phyloP scores from a whole-genome alignment of 208 protist genomes.

The Trypanosoma caninum region DNA sequence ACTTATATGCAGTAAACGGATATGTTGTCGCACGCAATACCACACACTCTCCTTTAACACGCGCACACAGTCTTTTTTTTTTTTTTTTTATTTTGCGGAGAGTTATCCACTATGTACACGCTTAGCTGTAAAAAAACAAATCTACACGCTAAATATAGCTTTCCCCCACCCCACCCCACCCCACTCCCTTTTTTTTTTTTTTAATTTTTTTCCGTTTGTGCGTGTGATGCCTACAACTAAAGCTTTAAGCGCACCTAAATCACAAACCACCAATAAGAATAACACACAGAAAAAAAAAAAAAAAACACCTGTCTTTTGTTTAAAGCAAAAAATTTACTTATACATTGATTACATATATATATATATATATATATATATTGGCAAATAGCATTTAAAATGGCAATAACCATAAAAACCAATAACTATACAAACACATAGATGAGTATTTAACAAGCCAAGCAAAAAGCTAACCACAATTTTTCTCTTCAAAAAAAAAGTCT shows the following conservation, averaged over 20 bases:
- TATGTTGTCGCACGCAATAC: no score
- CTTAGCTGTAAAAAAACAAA: no score
- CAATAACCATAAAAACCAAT: background rate
- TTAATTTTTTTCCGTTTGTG: no score
- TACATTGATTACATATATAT: conserved; percentile 9
- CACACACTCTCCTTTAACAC: no score
- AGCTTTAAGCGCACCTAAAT: no score
- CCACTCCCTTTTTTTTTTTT: background rate
- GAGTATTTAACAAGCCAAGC: background rate
- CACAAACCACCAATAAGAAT: background rate
- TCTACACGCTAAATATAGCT: no score
- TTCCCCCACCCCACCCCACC: background rate
- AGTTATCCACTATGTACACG: no score
- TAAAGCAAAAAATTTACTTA: background rate
- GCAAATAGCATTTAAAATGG: background rate
- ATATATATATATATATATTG: conserved; percentile 5
- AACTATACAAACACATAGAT: background rate
- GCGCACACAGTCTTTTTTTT: no score
- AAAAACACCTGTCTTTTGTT: background rate
- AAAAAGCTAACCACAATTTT: background rate
- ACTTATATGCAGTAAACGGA: no score
- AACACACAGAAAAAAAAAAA: background rate
- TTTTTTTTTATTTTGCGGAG: no score
- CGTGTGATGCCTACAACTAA: no score
- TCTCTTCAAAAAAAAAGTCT: conserved; percentile 29